Base-by-base conservation (phyloP, 441 rosid genomes). In the Sinapis alba region DNA sequence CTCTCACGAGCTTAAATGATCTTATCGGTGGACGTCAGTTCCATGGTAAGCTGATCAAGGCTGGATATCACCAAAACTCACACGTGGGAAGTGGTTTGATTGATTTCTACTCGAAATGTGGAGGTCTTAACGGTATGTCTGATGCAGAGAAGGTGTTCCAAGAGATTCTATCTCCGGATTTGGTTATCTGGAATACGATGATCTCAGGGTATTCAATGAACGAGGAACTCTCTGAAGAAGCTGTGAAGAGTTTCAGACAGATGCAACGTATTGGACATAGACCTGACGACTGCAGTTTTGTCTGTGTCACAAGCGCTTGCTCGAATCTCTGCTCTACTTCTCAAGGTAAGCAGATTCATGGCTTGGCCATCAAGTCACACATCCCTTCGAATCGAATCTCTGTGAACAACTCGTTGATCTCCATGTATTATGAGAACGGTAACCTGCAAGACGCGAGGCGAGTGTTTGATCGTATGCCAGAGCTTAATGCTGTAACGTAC, bases 131-230 rank as follows among this genome's bases (percentile, higher is more conserved):
- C 0, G 77, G 83, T 51, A 86, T 89, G 90, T 75, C 7, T 60
- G 89, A 89, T 8, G 83, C 88, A 30, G 47, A 63, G 68, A 90
- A 86, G 81, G 83, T 94, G 24, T 89, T 94, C 65, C 80, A 80
- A 56, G 97, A 90, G 85, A 82, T 88, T 77, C 27, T 43, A 7
- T 71, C 67, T 6, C 87, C 88, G 36, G 97, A 94, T 78, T 84
- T 86, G 75, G 90, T 90, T 81, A 84, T 90, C n/a, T 94, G 98
- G 99, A 94, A 94, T 79, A 90, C 96, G 0, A 86, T 92, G 93
- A 89, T 94, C 78, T 87, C 84, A 5, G 97, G 97, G 51, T 92
- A 90, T 73, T 89, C 97, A 0, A 81, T 81, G 79, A 80, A 85
- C 19, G 89, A 90, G 71, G 90, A 85, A 28, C 81, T 88, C 50